Conservation (phyloP, 2,329 filamentous ascomycete genomes). For the Penicillium hesseltinei region DNA sequence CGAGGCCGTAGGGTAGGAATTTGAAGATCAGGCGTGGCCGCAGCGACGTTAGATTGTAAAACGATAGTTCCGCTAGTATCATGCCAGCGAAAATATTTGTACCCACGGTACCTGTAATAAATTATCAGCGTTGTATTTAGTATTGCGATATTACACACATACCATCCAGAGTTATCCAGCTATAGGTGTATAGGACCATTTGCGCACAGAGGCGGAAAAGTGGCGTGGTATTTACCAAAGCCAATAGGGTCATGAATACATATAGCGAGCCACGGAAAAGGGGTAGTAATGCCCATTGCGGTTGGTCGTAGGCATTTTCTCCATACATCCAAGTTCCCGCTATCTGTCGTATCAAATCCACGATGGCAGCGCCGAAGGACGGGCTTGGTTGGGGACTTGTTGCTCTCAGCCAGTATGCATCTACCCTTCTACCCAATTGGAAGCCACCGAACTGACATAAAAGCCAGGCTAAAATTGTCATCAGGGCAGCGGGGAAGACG, state of each 20-base stretch:
- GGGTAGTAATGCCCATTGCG: slow-evolving; percentile 60
- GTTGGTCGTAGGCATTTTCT: slow-evolving; percentile 55
- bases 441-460: slow-evolving; percentile 58
- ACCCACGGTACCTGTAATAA: slow-evolving; percentile 47
- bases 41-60: slow-evolving; percentile 49
- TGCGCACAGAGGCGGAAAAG: slow-evolving; percentile 51
- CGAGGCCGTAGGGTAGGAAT: slow-evolving; percentile 50
- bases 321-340: slow-evolving; percentile 53
- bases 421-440: slow-evolving; percentile 54
- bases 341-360: slow-evolving; percentile 47
- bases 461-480: slow-evolving; percentile 57
- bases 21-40: slow-evolving; percentile 40
- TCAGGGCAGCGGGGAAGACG: slow-evolving; percentile 56
- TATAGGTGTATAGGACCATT: slow-evolving; percentile 50
- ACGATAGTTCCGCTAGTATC: slow-evolving; percentile 58
- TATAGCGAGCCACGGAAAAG: slow-evolving; percentile 56
- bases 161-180: slow-evolving; percentile 38
- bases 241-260: slow-evolving; percentile 55
- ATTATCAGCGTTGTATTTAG: not conserved
- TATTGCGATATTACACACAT: not conserved
- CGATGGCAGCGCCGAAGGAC: slow-evolving; percentile 44
- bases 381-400: slow-evolving; percentile 48
- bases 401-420: slow-evolving; percentile 59
- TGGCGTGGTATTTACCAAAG: slow-evolving; percentile 51
- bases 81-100: slow-evolving; percentile 63